phyloP scores from a whole-genome alignment of 805 yeast species.

The Barnettozyma californica region DNA sequence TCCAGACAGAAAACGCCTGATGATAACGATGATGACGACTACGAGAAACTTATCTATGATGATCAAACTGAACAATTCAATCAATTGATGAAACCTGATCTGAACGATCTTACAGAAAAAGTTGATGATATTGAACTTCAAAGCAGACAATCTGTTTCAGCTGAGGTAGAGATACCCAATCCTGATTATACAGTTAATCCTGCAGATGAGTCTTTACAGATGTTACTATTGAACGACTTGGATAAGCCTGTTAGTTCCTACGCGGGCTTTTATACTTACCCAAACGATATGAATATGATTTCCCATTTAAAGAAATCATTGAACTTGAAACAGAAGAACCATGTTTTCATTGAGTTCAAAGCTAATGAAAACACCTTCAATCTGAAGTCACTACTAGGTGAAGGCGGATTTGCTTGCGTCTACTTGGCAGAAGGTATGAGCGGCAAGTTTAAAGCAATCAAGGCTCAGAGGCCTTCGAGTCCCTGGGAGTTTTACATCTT shows the following conservation, averaged over 20 bases:
- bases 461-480: constrained; percentile 63
- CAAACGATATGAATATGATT: constrained; percentile 31
- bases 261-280: constrained; percentile 28
- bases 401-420: constrained; percentile 78
- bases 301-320: constrained; percentile 32
- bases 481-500: constrained; percentile 82
- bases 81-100: constrained; percentile 8
- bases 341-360: constrained; percentile 40
- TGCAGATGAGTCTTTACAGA: constrained; percentile 36
- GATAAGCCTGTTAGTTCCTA: constrained; percentile 32
- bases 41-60: constrained; percentile 22
- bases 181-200: constrained; percentile 36
- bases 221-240: constrained; percentile 33
- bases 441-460: constrained; percentile 59
- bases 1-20: constrained; percentile 38
- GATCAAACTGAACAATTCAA: constrained; percentile 34
- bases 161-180: background rate
- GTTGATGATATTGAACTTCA: constrained; percentile 6
- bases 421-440: constrained; percentile 59
- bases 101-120: constrained; percentile 33
- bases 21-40: constrained; percentile 14
- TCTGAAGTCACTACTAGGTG: constrained; percentile 56
- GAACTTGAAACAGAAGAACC: constrained; percentile 22
- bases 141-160: background rate
- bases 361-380: constrained; percentile 41